Evolutionary conservation across 75 land plant genomes (phyloP).

Genomic region (Ceratopteris richardii): DNA sequence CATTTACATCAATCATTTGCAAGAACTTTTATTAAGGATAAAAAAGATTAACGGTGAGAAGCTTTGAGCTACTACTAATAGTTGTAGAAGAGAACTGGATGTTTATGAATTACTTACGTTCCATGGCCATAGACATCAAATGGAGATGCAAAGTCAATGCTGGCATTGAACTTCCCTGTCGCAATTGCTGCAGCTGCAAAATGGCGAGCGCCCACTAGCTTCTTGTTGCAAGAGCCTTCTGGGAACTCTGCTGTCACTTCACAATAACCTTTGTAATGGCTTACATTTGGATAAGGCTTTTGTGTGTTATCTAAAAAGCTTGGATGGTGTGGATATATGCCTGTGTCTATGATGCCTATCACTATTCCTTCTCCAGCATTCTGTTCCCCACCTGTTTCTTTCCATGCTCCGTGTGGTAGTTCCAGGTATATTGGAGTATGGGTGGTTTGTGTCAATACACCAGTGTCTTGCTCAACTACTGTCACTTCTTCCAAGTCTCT

Average conservation of each 20-base stretch:
- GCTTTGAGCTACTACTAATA: too few relatives aligned
- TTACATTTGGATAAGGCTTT: conserved; percentile 5
- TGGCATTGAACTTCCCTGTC: conserved; percentile 11
- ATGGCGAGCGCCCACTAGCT: conserved; percentile 17
- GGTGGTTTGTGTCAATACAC: conserved; percentile 7
- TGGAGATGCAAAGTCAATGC: conserved; percentile 18
- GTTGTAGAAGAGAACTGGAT: not conserved
- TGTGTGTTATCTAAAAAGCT: conserved; percentile 8
- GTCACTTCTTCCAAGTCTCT: too few relatives aligned
- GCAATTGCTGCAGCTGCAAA: conserved; percentile 14
- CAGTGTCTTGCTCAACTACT: conserved; percentile 3
- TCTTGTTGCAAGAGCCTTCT: conserved; percentile 18
- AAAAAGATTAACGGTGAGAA: too few relatives aligned
- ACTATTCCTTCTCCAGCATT: conserved; percentile 28
- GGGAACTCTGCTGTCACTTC: conserved; percentile 15
- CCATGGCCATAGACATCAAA: conserved; percentile 27
- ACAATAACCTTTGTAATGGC: conserved; percentile 16
- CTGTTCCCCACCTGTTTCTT: conserved; percentile 1
- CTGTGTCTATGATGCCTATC: conserved; percentile 26
- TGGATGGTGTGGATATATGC: conserved; percentile 21
- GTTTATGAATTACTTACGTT: conserved; percentile 6
- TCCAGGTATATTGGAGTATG: conserved; percentile 19
- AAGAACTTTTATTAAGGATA: too few relatives aligned
- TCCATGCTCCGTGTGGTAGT: conserved; percentile 18
- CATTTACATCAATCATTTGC: too few relatives aligned